Base-by-base conservation (phyloP, 1,139 yeast genomes). In the Yamadazyma aaseri region DNA sequence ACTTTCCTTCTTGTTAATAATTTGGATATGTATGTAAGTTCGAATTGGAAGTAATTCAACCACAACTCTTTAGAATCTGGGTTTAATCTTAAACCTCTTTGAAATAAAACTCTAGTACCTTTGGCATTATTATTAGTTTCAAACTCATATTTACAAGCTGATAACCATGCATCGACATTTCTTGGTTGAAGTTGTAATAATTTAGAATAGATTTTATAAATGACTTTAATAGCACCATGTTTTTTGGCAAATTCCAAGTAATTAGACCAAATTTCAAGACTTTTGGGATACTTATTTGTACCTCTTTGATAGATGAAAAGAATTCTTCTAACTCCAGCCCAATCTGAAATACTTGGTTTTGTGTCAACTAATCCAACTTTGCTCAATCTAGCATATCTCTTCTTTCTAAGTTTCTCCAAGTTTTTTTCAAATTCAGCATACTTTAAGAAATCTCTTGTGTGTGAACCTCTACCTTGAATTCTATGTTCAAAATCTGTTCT, bases 401-500 rank as follows among this genome's bases (percentile, higher is more conserved):
- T 86, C 45, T 69, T 66, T 45, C 97, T 76, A 39, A 94, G 68
- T 47, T 76, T 79, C 46, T 90, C 97, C 29, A 92, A 73, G 51
- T 83, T 85, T 45, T 63, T 69, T 55, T 94, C 99, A 53, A 84
- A 94, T 41, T 81, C 86, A 29, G 85, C 77, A 56, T 92, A 94
- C 47, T 76, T 74, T 40, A 87, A 55, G 54, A 81, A 94, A 56
- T 92, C 98, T 39, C 77, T 67, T 4, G 89, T 77, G 46, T 75
- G 80, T 14, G 92, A 77, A 2, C 95, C 95, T 58, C 97, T 73
- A 28, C 95, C 89, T 33, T 79, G 78, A 36, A 94, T 76, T 42
- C 96, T 67, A 58, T 92, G 96, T 60, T 94, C 99, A 50, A 89
- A 92, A 59, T 90, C 97, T 0, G 97, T 90, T 63, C 98, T 76